Evolutionary conservation across 495 filamentous ascomycete genomes (phyloP).

Genomic region (Aspergillus cavernicola): DNA sequence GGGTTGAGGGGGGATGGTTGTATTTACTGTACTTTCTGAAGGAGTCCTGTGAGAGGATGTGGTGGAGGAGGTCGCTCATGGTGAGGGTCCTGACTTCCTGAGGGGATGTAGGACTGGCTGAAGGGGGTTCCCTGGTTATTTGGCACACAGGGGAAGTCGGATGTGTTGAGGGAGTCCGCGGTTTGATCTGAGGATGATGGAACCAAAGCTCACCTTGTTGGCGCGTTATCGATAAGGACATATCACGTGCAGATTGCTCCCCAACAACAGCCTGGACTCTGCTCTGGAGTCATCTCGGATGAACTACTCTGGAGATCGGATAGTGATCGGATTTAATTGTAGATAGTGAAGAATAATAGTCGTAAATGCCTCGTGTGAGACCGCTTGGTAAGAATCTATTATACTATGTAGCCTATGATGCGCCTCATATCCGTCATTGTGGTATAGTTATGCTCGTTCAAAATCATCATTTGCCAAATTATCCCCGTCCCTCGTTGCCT

Average conservation of each 20-base stretch:
- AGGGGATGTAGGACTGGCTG: too few species aligned
- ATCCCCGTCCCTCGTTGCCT: conserved; percentile 26
- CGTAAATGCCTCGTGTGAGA: conserved; percentile 5
- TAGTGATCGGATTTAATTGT: too few species aligned
- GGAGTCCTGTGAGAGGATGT: conserved; percentile 57
- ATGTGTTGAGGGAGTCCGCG: neutral
- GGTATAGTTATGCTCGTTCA: conserved; percentile 42
- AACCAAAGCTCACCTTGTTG: neutral
- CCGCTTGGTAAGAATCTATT: conserved; percentile 17
- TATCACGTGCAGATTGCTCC: neutral
- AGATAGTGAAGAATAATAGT: neutral
- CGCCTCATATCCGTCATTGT: conserved; percentile 13
- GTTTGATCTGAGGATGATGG: neutral
- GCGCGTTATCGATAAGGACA: neutral
- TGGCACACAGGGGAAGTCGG: neutral
- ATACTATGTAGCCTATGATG: conserved; percentile 14
- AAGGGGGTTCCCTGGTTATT: too few species aligned
- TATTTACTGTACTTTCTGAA: conserved; percentile 54
- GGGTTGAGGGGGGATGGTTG: neutral
- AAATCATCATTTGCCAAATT: conserved; percentile 46
- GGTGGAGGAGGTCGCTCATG: conserved; percentile 60
- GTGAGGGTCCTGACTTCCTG: too few species aligned
- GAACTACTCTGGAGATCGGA: too few species aligned
- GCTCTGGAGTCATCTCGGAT: too few species aligned
- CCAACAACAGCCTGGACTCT: neutral